Conservation (phyloP, 441 rosid genomes). For the Syzygium syzygioides region DNA sequence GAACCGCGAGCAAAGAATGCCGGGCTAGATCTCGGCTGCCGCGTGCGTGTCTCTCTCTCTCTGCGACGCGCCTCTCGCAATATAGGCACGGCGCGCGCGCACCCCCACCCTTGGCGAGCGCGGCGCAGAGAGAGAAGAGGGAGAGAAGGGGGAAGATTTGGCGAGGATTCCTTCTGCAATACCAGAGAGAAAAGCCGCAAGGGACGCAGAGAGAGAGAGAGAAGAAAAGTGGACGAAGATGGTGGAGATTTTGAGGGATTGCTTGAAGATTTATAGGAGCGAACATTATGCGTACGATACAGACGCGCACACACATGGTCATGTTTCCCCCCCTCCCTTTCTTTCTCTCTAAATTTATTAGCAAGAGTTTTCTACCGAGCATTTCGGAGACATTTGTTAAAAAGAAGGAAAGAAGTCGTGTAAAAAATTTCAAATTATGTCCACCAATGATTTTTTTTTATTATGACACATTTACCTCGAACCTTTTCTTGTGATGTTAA, state of each 20-base stretch:
- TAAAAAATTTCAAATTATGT: fast-evolving
- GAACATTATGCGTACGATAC: not conserved
- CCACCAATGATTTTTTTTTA: too few relatives aligned
- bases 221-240: not conserved
- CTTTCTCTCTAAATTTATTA: not conserved
- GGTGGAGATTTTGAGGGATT: not conserved
- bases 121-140: conserved; percentile 33
- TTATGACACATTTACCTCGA: too few relatives aligned
- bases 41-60: conserved; percentile 13
- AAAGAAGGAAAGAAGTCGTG: fast-evolving
- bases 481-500: too few relatives aligned
- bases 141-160: not conserved
- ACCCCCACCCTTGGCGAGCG: conserved; percentile 3
- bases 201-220: not conserved
- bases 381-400: not conserved
- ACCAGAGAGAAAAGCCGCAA: not conserved
- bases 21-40: not conserved
- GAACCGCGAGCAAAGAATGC: not conserved
- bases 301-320: not conserved
- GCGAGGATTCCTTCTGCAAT: not conserved
- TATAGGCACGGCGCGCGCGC: not conserved
- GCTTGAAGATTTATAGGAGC: not conserved
- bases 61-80: conserved; percentile 27
- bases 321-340: not conserved
- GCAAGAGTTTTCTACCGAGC: not conserved